phyloP scores from a whole-genome alignment of 1,139 yeast species.

The Torulaspora pretoriensis region DNA sequence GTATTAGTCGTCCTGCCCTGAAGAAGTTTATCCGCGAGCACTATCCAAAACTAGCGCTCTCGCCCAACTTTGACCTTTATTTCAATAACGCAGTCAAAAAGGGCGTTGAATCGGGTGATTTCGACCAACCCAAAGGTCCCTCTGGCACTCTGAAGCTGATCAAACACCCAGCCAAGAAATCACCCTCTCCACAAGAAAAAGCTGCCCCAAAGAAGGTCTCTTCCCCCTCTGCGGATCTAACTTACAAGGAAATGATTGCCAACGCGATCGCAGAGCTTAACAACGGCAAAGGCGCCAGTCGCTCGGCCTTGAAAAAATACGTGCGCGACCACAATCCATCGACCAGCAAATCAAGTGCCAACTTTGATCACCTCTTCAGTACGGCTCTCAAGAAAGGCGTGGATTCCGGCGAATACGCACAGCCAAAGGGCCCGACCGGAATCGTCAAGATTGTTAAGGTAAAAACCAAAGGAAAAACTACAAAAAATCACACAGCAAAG shows the following conservation, averaged over 20 bases:
- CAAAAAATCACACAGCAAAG: conserved; percentile 2
- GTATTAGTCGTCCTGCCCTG: conserved; percentile 77
- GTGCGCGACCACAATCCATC: conserved; percentile 47
- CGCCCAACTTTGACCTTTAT: conserved; percentile 64
- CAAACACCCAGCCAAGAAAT: conserved; percentile 14
- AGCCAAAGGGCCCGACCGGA: conserved; percentile 72
- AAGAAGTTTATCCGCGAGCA: conserved; percentile 59
- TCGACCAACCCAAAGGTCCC: conserved; percentile 79
- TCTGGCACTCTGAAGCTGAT: conserved; percentile 41
- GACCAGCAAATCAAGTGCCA: conserved; percentile 53
- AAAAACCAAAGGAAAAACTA: neutral
- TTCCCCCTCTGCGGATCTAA: conserved; percentile 15
- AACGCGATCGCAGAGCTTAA: conserved; percentile 24
- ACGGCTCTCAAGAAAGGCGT: conserved; percentile 79
- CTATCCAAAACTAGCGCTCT: conserved; percentile 47
- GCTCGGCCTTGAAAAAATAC: conserved; percentile 64
- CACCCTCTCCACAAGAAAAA: conserved; percentile 13
- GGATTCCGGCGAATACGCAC: conserved; percentile 67
- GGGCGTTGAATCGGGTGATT: conserved; percentile 74
- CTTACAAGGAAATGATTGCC: conserved; percentile 30
- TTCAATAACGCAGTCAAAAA: conserved; percentile 78
- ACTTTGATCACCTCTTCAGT: conserved; percentile 75
- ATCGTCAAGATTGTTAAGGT: conserved; percentile 36
- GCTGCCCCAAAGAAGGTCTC: conserved; percentile 9
- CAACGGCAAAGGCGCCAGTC: conserved; percentile 40